A percentile compares a stretch with the other conserved stretches of the same genome.
These are phyloP conservation scores for Colletotrichum eleusines DNA, from an alignment of 2,329 filamentous ascomycete genomes.

Conservation along the genomic window DNA sequence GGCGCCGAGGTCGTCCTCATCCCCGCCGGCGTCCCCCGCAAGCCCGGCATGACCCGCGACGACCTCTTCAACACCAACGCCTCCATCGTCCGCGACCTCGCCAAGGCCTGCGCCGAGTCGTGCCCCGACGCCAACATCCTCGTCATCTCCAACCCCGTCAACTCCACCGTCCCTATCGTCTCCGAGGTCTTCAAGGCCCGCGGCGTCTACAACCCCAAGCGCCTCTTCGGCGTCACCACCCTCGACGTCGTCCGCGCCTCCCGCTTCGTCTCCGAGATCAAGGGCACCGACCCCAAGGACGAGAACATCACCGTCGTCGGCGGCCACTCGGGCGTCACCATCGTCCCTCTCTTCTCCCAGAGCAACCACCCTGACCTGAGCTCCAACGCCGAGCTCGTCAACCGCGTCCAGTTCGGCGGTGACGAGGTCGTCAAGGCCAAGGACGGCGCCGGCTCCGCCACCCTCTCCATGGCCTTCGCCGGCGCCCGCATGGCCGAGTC, in stretches of 20 bases:
- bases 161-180: slow-evolving; percentile 98
- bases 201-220: slow-evolving; percentile 99
- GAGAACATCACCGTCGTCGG: slow-evolving; percentile 97
- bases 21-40: slow-evolving; percentile 97
- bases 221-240: slow-evolving; percentile 98
- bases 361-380: slow-evolving; percentile 86
- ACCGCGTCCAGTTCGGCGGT: slow-evolving; percentile 98
- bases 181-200: slow-evolving; percentile 96
- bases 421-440: slow-evolving; percentile 99
- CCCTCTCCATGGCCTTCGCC: slow-evolving; percentile 98
- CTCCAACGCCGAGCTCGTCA: slow-evolving; percentile 83
- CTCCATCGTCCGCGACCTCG: slow-evolving; percentile 97
- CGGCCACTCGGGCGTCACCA: slow-evolving; percentile 98
- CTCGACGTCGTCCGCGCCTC: slow-evolving; percentile 98
- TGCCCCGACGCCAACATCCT: slow-evolving; percentile 94
- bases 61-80: slow-evolving; percentile 99
- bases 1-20: slow-evolving; percentile 95
- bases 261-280: slow-evolving; percentile 96
- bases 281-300: slow-evolving; percentile 87
- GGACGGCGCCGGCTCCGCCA: slow-evolving; percentile 96
- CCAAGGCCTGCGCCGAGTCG: slow-evolving; percentile 91
- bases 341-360: slow-evolving; percentile 97
- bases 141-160: slow-evolving; percentile 99
- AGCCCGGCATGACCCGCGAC: slow-evolving; percentile 99
- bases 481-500: slow-evolving; percentile 88